Evolutionary conservation across 805 yeast species (phyloP).

Genomic region (Pichia rugopelliculosa): DNA sequence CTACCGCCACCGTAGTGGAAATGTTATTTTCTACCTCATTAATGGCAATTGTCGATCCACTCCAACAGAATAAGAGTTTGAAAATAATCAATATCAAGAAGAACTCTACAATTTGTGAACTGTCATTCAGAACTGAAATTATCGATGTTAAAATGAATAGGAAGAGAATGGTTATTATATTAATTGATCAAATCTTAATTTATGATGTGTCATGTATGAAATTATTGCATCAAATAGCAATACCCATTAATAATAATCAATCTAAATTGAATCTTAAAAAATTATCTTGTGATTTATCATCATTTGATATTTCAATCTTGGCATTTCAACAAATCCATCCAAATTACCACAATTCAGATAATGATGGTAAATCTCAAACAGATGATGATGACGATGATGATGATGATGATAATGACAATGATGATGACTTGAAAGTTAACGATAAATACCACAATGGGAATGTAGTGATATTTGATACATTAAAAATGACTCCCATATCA

Average conservation of each 20-base stretch:
- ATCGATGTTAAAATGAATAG: slow-evolving; percentile 72
- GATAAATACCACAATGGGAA: slow-evolving; percentile 39
- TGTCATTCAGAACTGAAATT: slow-evolving; percentile 75
- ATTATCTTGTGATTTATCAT: slow-evolving; percentile 23
- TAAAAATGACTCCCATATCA: slow-evolving; percentile 65
- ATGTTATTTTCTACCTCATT: slow-evolving; percentile 88
- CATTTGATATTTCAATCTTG: slow-evolving; percentile 42
- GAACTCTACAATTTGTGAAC: slow-evolving; percentile 70
- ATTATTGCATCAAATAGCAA: slow-evolving; percentile 61
- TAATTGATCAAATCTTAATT: slow-evolving; percentile 74
- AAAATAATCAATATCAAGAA: slow-evolving; percentile 80
- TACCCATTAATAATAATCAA: slow-evolving; percentile 28
- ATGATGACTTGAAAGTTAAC: neutral
- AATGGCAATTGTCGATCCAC: slow-evolving; percentile 61
- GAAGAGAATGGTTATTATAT: slow-evolving; percentile 67
- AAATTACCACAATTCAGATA: neutral
- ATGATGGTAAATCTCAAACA: neutral
- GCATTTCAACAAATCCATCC: slow-evolving; percentile 46
- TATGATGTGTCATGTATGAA: slow-evolving; percentile 90
- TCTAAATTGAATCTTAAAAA: neutral
- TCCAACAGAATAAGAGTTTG: slow-evolving; percentile 54
- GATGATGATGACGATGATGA: neutral
- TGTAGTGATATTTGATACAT: slow-evolving; percentile 73
- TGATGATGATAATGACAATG: neutral
- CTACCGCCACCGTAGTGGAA: slow-evolving; percentile 66